phyloP scores from a whole-genome alignment of 164 flowering plant species.

The Annona cherimola region DNA sequence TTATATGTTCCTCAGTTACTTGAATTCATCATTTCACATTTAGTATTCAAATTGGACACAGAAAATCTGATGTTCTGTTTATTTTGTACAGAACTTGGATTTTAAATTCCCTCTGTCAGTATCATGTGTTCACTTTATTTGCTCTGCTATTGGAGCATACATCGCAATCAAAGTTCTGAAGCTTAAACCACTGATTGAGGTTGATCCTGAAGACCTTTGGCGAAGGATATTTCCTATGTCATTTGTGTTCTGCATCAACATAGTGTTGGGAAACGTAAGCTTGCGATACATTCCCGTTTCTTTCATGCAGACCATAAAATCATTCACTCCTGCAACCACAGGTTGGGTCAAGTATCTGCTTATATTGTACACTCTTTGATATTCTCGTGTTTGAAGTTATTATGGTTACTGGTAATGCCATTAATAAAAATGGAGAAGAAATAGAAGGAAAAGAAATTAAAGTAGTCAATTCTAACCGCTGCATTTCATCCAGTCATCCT shows the following conservation, averaged over 20 bases:
- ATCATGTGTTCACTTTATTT: constrained; percentile 89
- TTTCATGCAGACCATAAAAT: constrained; percentile 97
- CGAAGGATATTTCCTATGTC: constrained; percentile 98
- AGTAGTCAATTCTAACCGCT: constrained; percentile 3
- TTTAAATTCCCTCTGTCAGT: constrained; percentile 90
- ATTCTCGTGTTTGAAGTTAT: background rate
- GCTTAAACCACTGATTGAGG: constrained; percentile 78
- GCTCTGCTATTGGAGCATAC: constrained; percentile 88
- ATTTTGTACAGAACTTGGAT: constrained; percentile 70
- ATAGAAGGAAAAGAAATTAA: too few relatives aligned
- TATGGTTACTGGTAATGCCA: too few relatives aligned
- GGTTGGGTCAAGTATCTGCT: constrained; percentile 38
- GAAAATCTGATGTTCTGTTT: constrained; percentile 3
- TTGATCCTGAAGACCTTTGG: constrained; percentile 97
- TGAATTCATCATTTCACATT: background rate
- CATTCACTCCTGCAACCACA: constrained; percentile 98
- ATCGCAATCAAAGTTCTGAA: constrained; percentile 77
- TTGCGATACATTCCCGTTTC: constrained; percentile 94
- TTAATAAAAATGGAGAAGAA: too few relatives aligned
- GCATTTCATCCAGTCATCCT: constrained; percentile 55
- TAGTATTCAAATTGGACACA: background rate
- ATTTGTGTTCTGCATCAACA: constrained; percentile 91
- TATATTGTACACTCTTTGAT: background rate
- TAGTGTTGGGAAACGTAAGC: constrained; percentile 94
- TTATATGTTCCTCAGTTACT: background rate